A percentile compares a stretch with the other conserved stretches of the same genome.
Evolutionary conservation across 2,329 filamentous ascomycete genomes (phyloP).

Genomic region (Fusarium aywerte): DNA sequence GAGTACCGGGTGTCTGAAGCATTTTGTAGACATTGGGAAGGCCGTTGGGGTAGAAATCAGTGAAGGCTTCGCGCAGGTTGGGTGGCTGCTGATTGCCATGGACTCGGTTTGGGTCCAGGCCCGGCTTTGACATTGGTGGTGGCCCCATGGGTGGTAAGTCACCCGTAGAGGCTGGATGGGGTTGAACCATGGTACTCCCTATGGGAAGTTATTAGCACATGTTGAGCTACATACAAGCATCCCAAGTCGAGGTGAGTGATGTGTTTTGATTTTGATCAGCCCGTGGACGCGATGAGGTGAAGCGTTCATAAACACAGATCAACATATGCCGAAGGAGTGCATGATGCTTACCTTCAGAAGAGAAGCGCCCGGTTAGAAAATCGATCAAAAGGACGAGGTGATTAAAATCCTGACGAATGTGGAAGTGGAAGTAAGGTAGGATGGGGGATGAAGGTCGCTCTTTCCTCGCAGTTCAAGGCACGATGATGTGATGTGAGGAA

Average conservation of each 20-base stretch:
- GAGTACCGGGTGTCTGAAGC: conserved; percentile 40
- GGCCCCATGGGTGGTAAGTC: conserved; percentile 20
- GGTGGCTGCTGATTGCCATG: conserved; percentile 41
- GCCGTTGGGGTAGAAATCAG: conserved; percentile 51
- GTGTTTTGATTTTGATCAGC: not conserved
- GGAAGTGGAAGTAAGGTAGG: not conserved
- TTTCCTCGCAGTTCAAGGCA: conserved; percentile 16
- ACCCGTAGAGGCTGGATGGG: conserved; percentile 6
- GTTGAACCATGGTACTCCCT: conserved; percentile 34
- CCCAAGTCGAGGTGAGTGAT: not conserved
- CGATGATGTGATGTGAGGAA: conserved; percentile 5
- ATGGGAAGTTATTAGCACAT: conserved; percentile 16
- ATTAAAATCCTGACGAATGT: not conserved
- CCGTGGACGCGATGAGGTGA: not conserved
- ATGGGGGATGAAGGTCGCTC: conserved; percentile 1
- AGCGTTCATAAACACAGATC: not conserved
- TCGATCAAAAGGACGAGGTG: not conserved
- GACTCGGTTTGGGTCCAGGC: conserved; percentile 36
- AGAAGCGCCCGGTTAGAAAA: not conserved
- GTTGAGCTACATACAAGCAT: not conserved
- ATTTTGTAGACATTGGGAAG: conserved; percentile 52
- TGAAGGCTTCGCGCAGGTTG: conserved; percentile 44
- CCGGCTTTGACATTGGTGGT: conserved; percentile 27
- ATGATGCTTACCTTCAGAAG: conserved; percentile 20
- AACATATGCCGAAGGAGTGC: not conserved